phyloP scores from a whole-genome alignment of 139 green algal species.

The Deuterostichococcus epilithicus region DNA sequence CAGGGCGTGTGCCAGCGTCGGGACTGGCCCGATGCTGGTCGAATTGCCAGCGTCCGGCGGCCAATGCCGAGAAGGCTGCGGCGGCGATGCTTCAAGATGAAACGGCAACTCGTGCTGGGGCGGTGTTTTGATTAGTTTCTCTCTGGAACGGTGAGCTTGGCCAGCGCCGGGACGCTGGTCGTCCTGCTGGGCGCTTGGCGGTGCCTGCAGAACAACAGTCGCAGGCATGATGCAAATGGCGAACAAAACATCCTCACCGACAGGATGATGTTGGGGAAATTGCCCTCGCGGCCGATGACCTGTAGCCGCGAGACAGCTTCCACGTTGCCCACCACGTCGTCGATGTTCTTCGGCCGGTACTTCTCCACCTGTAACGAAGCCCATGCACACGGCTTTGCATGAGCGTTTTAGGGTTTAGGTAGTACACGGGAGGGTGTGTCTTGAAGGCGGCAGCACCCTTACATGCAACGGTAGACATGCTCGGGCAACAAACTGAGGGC shows the following conservation, averaged over 20 bases:
- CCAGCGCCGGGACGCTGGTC: background rate
- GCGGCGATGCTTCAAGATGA: too few relatives aligned
- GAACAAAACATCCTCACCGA: conserved; percentile 51
- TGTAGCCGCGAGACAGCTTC: conserved; percentile 90
- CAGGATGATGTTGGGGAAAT: conserved; percentile 98
- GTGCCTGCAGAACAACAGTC: background rate
- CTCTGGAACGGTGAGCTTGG: too few relatives aligned
- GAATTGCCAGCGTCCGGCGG: too few relatives aligned
- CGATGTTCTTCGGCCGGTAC: conserved; percentile 81
- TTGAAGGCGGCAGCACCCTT: too few relatives aligned
- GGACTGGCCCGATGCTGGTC: too few relatives aligned
- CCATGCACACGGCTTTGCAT: background rate
- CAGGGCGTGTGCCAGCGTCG: background rate
- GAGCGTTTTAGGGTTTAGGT: background rate
- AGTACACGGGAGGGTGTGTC: background rate
- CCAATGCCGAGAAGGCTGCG: too few relatives aligned
- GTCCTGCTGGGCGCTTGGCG: background rate
- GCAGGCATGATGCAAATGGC: background rate
- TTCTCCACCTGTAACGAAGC: conserved; percentile 83
- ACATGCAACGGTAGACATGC: background rate
- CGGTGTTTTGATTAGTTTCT: too few relatives aligned
- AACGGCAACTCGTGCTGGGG: too few relatives aligned
- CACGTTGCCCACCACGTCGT: conserved; percentile 92
- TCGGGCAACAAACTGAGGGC: background rate
- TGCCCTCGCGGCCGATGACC: conserved; percentile 90